phyloP scores from a whole-genome alignment of 176 grass and related monocot species.

The Lolium rigidum region DNA sequence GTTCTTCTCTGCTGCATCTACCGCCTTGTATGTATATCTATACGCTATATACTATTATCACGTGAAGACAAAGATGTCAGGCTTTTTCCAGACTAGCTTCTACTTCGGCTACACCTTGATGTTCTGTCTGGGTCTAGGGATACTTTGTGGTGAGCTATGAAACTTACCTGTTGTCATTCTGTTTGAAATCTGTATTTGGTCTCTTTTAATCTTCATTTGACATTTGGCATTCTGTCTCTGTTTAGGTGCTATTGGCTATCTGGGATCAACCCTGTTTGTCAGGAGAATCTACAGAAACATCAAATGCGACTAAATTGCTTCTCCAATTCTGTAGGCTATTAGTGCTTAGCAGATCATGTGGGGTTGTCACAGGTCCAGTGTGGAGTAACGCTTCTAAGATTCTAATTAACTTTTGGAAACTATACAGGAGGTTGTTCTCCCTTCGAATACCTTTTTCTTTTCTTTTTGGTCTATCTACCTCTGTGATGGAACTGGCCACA shows the following conservation, averaged over 20 bases:
- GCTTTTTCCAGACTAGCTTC: conserved; percentile 99
- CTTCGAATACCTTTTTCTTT: conserved; percentile 45
- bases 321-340: conserved; percentile 34
- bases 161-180: conserved; percentile 22
- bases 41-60: conserved; percentile 97
- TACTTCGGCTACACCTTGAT: conserved; percentile 99
- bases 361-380: conserved; percentile 29
- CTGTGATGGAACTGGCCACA: conserved; percentile 43
- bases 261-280: conserved; percentile 91
- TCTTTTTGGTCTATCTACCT: conserved; percentile 43
- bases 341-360: conserved; percentile 40
- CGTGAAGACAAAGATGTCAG: conserved; percentile 99
- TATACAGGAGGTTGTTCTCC: conserved; percentile 57
- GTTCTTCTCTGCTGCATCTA: conserved; percentile 98
- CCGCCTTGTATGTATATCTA: conserved; percentile 87
- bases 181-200: neutral
- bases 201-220: neutral
- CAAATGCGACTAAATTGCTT: conserved; percentile 88
- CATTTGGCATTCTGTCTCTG: conserved; percentile 7
- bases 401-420: conserved; percentile 62
- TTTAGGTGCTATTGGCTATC: conserved; percentile 95
- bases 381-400: conserved; percentile 41
- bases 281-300: conserved; percentile 99
- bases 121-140: conserved; percentile 95
- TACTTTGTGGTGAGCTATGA: conserved; percentile 85